phyloP scores from a whole-genome alignment of 2,329 filamentous ascomycete genomes.

The Drechslerella dactyloides region DNA sequence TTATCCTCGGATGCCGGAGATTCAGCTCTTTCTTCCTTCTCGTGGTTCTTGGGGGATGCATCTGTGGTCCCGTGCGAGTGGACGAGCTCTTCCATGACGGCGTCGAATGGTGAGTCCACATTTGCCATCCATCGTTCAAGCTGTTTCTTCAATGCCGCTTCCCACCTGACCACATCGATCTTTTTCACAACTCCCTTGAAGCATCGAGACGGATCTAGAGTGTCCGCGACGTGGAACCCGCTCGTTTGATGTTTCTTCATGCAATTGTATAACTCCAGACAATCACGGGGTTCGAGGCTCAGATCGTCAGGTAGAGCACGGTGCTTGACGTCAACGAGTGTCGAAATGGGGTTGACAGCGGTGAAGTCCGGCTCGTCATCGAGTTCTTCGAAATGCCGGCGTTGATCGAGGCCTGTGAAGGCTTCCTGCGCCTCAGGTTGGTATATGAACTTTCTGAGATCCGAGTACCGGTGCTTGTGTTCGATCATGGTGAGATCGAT shows the following conservation, averaged over 20 bases:
- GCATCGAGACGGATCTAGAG: slow-evolving; percentile 59
- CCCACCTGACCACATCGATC: slow-evolving; percentile 71
- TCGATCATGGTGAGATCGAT: slow-evolving; percentile 71
- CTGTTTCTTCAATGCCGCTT: slow-evolving; percentile 66
- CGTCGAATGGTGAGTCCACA: slow-evolving; percentile 63
- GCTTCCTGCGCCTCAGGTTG: slow-evolving; percentile 61
- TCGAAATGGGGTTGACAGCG: slow-evolving; percentile 71
- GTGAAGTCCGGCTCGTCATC: slow-evolving; percentile 63
- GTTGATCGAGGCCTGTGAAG: slow-evolving; percentile 45
- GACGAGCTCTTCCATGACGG: slow-evolving; percentile 60
- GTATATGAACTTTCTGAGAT: slow-evolving; percentile 77
- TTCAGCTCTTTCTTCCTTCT: slow-evolving; percentile 31
- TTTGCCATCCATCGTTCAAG: slow-evolving; percentile 69
- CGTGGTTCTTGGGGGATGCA: not conserved
- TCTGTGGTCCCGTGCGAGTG: not conserved
- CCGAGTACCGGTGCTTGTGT: slow-evolving; percentile 74
- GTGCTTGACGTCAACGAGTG: slow-evolving; percentile 67
- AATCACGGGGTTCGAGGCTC: slow-evolving; percentile 73
- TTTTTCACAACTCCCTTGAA: slow-evolving; percentile 66
- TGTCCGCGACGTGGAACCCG: slow-evolving; percentile 62
- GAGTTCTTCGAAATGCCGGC: slow-evolving; percentile 59
- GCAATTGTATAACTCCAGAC: slow-evolving; percentile 68
- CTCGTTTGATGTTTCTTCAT: slow-evolving; percentile 67
- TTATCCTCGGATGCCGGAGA: slow-evolving; percentile 18
- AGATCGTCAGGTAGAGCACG: slow-evolving; percentile 70